Evolutionary conservation across 176 grass and related monocot genomes (phyloP).

Genomic region (Aegilops umbellulata): DNA sequence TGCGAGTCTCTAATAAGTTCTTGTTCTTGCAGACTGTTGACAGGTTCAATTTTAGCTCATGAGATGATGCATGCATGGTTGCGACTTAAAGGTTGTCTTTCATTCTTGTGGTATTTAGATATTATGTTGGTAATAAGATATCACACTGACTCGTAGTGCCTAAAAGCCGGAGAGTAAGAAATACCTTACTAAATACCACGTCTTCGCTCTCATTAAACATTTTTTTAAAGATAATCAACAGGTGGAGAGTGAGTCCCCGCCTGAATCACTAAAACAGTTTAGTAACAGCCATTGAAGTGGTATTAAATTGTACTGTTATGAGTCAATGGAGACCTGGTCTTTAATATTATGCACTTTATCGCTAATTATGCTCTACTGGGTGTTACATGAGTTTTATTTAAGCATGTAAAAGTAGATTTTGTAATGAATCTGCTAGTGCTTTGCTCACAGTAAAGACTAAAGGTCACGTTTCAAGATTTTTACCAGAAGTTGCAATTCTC

Average conservation of each 20-base stretch:
- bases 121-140: not conserved
- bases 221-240: too few species aligned
- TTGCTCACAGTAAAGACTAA: not conserved
- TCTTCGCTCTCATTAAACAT: not conserved
- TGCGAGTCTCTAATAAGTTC: not conserved
- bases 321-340: too few species aligned
- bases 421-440: not conserved
- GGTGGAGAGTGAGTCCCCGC: too few species aligned
- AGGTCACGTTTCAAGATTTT: too few species aligned
- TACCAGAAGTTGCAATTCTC: too few species aligned
- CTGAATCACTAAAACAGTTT: too few species aligned
- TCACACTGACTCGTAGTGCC: not conserved
- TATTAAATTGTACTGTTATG: too few species aligned
- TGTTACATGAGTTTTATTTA: not conserved
- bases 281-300: too few species aligned
- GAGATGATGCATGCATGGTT: slow-evolving; percentile 99
- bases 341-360: not conserved
- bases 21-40: slow-evolving; percentile 74
- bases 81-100: slow-evolving; percentile 72
- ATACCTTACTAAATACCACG: not conserved
- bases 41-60: slow-evolving; percentile 94
- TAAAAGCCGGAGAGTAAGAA: not conserved
- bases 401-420: not conserved
- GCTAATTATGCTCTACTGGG: not conserved
- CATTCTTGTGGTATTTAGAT: not conserved